Conservation (phyloP, 1,284 basidiomycete species). For the Chalciporus sp. region DNA sequence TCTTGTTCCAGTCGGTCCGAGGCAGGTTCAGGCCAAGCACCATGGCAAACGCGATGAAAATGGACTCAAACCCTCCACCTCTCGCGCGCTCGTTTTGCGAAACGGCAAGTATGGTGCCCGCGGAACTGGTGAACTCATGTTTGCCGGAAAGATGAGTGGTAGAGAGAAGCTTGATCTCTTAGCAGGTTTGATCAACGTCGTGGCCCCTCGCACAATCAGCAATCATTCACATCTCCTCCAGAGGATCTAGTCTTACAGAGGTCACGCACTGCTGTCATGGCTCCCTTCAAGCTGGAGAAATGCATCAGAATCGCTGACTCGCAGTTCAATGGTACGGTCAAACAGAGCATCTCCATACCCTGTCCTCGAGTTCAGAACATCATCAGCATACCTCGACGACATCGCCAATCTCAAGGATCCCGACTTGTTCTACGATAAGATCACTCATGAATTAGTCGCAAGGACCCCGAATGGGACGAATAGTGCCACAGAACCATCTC, state of each 20-base stretch:
- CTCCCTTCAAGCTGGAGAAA: constrained; percentile 63
- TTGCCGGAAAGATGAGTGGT: constrained; percentile 61
- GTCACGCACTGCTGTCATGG: constrained; percentile 57
- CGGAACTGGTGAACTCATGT: constrained; percentile 67
- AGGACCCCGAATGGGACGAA: constrained; percentile 40
- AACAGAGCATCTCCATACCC: background rate
- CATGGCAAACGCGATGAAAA: constrained; percentile 47
- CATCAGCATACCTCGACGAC: constrained; percentile 64
- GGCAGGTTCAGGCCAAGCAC: constrained; percentile 47
- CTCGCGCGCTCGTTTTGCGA: constrained; percentile 68
- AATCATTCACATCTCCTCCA: constrained; percentile 30
- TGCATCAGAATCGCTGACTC: constrained; percentile 68
- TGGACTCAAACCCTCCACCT: constrained; percentile 61
- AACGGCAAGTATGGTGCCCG: constrained; percentile 72
- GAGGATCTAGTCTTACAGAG: constrained; percentile 64
- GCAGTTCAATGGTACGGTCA: constrained; percentile 60
- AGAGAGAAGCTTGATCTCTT: constrained; percentile 78
- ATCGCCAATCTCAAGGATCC: constrained; percentile 64
- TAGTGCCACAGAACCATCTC: constrained; percentile 39
- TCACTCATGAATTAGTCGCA: constrained; percentile 55
- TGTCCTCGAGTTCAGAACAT: constrained; percentile 9
- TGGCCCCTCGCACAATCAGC: background rate
- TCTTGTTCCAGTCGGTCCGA: constrained; percentile 56
- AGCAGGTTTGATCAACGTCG: constrained; percentile 51
- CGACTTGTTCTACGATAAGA: constrained; percentile 55